A percentile compares a stretch with the other conserved stretches of the same genome.
Conservation (phyloP, 257 asterid genomes). For the Rhazya stricta region DNA sequence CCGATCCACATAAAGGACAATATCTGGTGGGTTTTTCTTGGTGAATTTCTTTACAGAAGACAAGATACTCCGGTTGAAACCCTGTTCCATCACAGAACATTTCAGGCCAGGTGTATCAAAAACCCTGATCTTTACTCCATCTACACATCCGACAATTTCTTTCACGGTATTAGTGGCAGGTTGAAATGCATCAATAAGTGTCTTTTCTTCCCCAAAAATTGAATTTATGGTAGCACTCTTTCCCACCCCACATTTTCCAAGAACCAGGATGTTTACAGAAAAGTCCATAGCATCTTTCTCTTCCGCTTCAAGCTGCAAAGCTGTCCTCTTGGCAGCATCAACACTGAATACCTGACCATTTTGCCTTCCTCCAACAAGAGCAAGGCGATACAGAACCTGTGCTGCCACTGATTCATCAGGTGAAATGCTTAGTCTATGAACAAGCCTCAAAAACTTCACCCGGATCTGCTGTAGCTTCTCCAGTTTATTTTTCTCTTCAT, state of each 20-base stretch:
- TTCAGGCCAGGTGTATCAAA: slow-evolving; percentile 87
- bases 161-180: slow-evolving; percentile 55
- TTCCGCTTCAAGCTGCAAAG: slow-evolving; percentile 64
- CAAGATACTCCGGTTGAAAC: slow-evolving; percentile 51
- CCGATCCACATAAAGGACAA: slow-evolving; percentile 82
- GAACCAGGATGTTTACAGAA: slow-evolving; percentile 67
- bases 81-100: slow-evolving; percentile 72
- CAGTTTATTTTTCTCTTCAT: slow-evolving; percentile 82
- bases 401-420: slow-evolving; percentile 75
- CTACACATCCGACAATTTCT: slow-evolving; percentile 49
- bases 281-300: slow-evolving; percentile 56
- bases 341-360: slow-evolving; percentile 52
- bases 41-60: slow-evolving; percentile 60
- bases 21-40: slow-evolving; percentile 72
- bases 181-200: slow-evolving; percentile 63
- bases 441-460: slow-evolving; percentile 84
- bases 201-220: slow-evolving; percentile 68
- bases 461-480: slow-evolving; percentile 73
- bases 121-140: slow-evolving; percentile 72
- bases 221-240: slow-evolving; percentile 91
- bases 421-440: slow-evolving; percentile 69
- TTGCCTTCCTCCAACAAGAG: slow-evolving; percentile 81
- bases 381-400: slow-evolving; percentile 75
- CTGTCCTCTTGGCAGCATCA: slow-evolving; percentile 72
- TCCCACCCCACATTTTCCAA: slow-evolving; percentile 95